These are phyloP conservation scores for Trametes hirsuta DNA, from an alignment of 1,284 basidiomycete genomes.

Conservation along the genomic window DNA sequence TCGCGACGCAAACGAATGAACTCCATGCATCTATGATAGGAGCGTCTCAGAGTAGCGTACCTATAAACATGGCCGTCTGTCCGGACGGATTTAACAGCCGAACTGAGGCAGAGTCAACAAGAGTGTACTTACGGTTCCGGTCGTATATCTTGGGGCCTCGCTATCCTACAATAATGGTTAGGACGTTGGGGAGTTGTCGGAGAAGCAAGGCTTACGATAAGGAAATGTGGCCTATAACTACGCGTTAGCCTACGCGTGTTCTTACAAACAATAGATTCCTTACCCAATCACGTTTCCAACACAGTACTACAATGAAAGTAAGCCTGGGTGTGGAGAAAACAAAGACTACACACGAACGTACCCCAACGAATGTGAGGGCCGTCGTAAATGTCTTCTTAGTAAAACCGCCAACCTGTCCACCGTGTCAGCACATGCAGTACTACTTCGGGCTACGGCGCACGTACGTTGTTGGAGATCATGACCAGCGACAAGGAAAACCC, in stretches of 20 bases:
- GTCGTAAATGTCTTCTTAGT: slow-evolving; percentile 36
- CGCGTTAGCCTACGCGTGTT: neutral
- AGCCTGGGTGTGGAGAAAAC: neutral
- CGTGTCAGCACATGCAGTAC: neutral
- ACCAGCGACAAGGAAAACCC: slow-evolving; percentile 32
- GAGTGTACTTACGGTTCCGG: slow-evolving; percentile 8
- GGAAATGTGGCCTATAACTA: slow-evolving; percentile 21
- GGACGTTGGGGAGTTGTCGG: no score
- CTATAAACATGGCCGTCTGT: slow-evolving; percentile 27
- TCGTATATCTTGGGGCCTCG: slow-evolving; percentile 17
- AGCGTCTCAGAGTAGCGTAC: neutral
- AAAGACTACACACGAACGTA: neutral
- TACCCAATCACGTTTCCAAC: slow-evolving; percentile 25
- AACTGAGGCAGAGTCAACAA: neutral
- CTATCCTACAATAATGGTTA: no score
- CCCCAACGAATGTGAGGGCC: slow-evolving; percentile 29
- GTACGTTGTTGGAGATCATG: slow-evolving; percentile 36
- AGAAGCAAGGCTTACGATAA: slow-evolving; percentile 21
- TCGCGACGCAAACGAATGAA: neutral
- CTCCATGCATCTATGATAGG: neutral
- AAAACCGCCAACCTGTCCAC: slow-evolving; percentile 32
- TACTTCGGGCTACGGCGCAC: neutral
- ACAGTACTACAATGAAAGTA: slow-evolving; percentile 16
- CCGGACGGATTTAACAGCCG: neutral
- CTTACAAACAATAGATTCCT: neutral